These are phyloP conservation scores for Typha latifolia DNA, from an alignment of 176 grass and related monocot genomes.

Conservation along the genomic window DNA sequence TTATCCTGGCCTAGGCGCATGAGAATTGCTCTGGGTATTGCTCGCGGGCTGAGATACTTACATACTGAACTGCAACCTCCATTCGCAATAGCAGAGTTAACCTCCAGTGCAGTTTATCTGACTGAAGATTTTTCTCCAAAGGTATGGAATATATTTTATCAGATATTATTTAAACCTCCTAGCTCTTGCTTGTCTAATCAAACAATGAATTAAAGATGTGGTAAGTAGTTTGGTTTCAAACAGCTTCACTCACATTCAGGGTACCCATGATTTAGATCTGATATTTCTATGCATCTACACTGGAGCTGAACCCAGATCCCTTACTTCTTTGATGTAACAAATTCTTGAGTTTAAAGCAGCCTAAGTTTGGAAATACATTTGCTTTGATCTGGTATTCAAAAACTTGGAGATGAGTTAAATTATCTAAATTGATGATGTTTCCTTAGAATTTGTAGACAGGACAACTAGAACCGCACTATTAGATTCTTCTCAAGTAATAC, in stretches of 20 bases:
- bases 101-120: conserved; percentile 79
- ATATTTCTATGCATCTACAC: no score
- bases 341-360: background rate
- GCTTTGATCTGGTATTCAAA: no score
- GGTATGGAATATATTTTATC: conserved; percentile 18
- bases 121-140: conserved; percentile 91
- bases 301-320: no score
- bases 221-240: background rate
- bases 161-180: background rate
- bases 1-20: conserved; percentile 82
- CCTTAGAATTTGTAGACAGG: no score
- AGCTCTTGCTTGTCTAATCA: background rate
- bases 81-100: conserved; percentile 47
- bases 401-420: no score
- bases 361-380: background rate
- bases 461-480: no score
- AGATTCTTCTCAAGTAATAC: no score
- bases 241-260: background rate
- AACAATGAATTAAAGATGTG: background rate
- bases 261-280: background rate
- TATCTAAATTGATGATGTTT: no score
- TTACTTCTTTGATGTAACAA: no score
- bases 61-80: conserved; percentile 84
- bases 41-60: conserved; percentile 59
- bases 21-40: conserved; percentile 57